Evolutionary conservation across 495 filamentous ascomycete species (phyloP).

Genomic region (Hypoxylon trugodes): DNA sequence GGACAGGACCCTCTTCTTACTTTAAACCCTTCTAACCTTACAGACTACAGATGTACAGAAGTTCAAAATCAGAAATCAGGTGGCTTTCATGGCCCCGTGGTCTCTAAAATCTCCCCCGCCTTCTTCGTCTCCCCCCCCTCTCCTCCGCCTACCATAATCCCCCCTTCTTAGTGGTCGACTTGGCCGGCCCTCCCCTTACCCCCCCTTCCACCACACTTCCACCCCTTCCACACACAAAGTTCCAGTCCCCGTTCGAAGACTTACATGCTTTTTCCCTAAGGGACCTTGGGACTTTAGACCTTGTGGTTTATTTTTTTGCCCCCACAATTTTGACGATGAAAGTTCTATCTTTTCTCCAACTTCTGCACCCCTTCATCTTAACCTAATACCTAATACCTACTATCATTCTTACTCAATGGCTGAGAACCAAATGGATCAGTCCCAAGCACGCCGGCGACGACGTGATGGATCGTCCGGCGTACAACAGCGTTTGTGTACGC

Average conservation of each 20-base stretch:
- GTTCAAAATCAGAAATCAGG: constrained; percentile 32
- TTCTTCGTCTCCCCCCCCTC: background rate
- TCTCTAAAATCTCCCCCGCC: constrained; percentile 28
- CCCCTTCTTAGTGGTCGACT: no score
- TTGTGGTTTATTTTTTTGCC: no score
- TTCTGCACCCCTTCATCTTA: constrained; percentile 33
- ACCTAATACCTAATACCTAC: constrained; percentile 26
- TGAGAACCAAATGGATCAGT: constrained; percentile 48
- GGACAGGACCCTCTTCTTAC: background rate
- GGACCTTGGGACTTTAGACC: no score
- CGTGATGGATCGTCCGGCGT: constrained; percentile 45
- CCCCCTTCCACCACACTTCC: background rate
- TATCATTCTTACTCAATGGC: constrained; percentile 38
- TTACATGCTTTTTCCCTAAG: no score
- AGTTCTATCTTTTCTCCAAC: constrained; percentile 40
- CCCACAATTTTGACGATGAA: constrained; percentile 43
- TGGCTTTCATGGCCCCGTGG: constrained; percentile 36
- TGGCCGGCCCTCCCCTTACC: background rate
- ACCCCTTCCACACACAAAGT: no score
- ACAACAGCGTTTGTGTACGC: constrained; percentile 45
- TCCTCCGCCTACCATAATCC: no score
- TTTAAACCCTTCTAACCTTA: background rate
- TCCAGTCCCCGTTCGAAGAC: no score
- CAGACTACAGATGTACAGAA: no score
- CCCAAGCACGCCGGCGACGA: constrained; percentile 45